Conservation (phyloP, 2,329 filamentous ascomycete genomes). For the Aureobasidium namibiae region DNA sequence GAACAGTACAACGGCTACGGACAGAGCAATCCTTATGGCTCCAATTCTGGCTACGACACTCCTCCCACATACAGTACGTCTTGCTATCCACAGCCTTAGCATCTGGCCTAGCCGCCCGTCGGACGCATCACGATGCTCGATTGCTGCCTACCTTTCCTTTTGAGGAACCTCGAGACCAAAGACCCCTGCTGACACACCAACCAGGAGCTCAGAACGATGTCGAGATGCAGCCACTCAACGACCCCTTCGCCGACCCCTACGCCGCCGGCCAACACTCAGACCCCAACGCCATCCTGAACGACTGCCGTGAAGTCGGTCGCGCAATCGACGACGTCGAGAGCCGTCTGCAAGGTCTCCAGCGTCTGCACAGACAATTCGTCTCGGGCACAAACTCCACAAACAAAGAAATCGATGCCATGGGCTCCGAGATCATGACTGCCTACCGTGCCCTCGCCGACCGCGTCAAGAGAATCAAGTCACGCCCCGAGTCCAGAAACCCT, state of each 20-base stretch:
- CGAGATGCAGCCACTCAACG: conserved; percentile 60
- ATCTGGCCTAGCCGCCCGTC: neutral
- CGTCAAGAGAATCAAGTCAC: conserved; percentile 74
- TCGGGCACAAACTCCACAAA: conserved; percentile 58
- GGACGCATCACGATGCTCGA: neutral
- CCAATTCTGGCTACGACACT: conserved; percentile 26
- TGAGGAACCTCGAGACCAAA: neutral
- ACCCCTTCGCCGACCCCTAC: conserved; percentile 24
- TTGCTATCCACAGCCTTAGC: neutral
- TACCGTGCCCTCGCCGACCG: conserved; percentile 74
- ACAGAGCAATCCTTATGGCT: conserved; percentile 48
- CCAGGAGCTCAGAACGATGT: conserved; percentile 42
- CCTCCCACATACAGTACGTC: conserved; percentile 24
- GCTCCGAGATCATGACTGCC: conserved; percentile 70
- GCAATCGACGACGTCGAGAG: conserved; percentile 67
- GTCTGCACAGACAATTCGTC: conserved; percentile 63
- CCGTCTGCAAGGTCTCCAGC: conserved; percentile 63
- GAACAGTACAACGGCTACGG: conserved; percentile 40
- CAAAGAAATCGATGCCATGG: conserved; percentile 60
- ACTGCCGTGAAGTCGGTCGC: conserved; percentile 71
- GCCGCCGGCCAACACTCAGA: conserved; percentile 34
- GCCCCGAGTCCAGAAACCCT: conserved; percentile 60
- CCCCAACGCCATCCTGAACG: conserved; percentile 73
- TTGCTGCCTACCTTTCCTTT: neutral
- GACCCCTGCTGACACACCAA: conserved; percentile 14